Base-by-base conservation (phyloP, 2,329 filamentous ascomycete genomes). In the Ophiostoma angusticollis region DNA sequence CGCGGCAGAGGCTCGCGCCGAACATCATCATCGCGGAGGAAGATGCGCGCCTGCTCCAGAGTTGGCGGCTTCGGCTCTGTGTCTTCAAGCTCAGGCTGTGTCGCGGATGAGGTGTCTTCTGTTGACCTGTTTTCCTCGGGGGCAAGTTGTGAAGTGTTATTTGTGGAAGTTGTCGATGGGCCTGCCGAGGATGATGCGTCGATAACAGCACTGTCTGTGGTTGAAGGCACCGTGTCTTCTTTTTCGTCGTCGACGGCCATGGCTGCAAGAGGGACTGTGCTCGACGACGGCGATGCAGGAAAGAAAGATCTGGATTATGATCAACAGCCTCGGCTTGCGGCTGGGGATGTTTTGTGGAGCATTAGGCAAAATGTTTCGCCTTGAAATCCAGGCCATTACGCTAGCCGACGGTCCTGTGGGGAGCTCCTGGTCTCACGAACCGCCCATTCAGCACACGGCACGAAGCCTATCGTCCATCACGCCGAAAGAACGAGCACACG, bases 11-110 rank as follows among this genome's bases (percentile, higher is more conserved):
- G 67, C 24, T 80, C 75, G 57, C 79, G 63, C 42, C 71, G 74
- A 41, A 94, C 82, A 16, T 69, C 66, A 7, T 82, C 75, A 44
- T 93, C 80, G 36, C 82, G 65, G 4, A 95, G 69, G 53, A 94
- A 95, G 38, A 67, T 72, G 31, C 71, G 68, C 21, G 86, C 85
- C 53, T 85, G 74, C 13, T 84, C 74, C 25, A 83, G 39, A 21
- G 51, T 55, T 6, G 42, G 41, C 1, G 38, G 21, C 11, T 23
- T 8, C 6, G 33, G 22, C n/a, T n/a, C n/a, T n/a, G n/a, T n/a
- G n/a, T n/a, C n/a, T n/a, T n/a, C n/a, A n/a, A 31, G 30, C 18
- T 40, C 18, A 11, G 23, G 5, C n/a, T 16, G 6, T 29, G 34
- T 9, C 7, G 28, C 16, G 12, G 35, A 25, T 16, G 38, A 27